phyloP scores from a whole-genome alignment of 2,329 filamentous ascomycete genomes.

The Trichoderma sp. region DNA sequence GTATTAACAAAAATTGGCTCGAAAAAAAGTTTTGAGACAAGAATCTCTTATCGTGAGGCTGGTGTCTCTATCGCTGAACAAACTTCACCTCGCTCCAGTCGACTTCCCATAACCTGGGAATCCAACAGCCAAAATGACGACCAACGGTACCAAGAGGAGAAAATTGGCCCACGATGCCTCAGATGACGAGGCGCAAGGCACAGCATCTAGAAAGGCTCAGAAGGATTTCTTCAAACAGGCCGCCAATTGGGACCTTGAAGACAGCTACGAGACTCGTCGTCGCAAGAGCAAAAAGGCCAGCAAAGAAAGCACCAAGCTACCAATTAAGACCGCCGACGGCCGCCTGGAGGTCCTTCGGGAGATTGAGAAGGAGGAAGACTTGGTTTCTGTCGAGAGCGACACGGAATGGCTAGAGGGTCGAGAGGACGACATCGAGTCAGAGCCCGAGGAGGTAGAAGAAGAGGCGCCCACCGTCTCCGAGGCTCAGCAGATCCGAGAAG shows the following conservation, averaged over 20 bases:
- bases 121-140: slow-evolving; percentile 43
- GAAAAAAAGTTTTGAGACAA: slow-evolving; percentile 17
- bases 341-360: slow-evolving; percentile 60
- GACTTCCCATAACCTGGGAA: background rate
- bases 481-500: slow-evolving; percentile 77
- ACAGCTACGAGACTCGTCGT: slow-evolving; percentile 81
- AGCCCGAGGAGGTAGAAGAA: slow-evolving; percentile 44
- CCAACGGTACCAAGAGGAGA: slow-evolving; percentile 56
- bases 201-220: slow-evolving; percentile 46
- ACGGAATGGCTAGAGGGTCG: slow-evolving; percentile 64
- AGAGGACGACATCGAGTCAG: slow-evolving; percentile 48
- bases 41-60: background rate
- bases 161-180: slow-evolving; percentile 56
- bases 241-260: slow-evolving; percentile 85
- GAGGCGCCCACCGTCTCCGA: slow-evolving; percentile 67
- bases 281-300: slow-evolving; percentile 76
- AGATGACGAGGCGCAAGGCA: slow-evolving; percentile 45
- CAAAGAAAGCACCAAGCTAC: slow-evolving; percentile 72
- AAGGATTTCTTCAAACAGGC: slow-evolving; percentile 72
- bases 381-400: slow-evolving; percentile 56
- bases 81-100: background rate
- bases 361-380: slow-evolving; percentile 62
- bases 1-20: slow-evolving; percentile 28
- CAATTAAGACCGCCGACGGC: slow-evolving; percentile 84
- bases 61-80: slow-evolving; percentile 1